Evolutionary conservation across 306 rosid genomes (phyloP).

Genomic region (Canavalia ensiformis): DNA sequence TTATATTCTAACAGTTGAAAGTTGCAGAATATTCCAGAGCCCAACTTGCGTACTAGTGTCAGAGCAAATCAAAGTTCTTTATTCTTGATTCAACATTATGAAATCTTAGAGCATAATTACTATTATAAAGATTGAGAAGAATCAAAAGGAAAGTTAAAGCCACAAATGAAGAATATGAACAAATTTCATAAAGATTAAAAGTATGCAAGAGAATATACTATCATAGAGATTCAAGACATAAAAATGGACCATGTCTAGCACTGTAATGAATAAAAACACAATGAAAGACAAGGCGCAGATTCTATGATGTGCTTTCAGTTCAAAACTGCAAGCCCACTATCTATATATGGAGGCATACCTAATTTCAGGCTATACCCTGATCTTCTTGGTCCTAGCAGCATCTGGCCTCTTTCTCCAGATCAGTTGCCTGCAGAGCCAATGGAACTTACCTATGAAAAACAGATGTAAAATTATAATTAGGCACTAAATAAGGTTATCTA

Average conservation of each 20-base stretch:
- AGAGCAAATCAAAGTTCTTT: slow-evolving; percentile 12
- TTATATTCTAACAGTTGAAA: neutral
- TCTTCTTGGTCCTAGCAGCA: slow-evolving; percentile 38
- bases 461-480: slow-evolving; percentile 25
- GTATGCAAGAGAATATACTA: slow-evolving; percentile 23
- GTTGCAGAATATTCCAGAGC: slow-evolving; percentile 15
- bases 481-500: slow-evolving; percentile 12
- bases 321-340: slow-evolving; percentile 29
- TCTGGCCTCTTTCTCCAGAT: slow-evolving; percentile 40
- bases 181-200: neutral
- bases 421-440: slow-evolving; percentile 44
- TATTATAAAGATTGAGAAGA: slow-evolving; percentile 9
- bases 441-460: slow-evolving; percentile 33
- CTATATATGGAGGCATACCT: slow-evolving; percentile 42
- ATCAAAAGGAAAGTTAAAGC: neutral
- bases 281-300: slow-evolving; percentile 14
- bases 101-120: neutral
- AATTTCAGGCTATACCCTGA: slow-evolving; percentile 25
- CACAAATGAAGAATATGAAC: slow-evolving; percentile 17
- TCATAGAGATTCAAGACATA: slow-evolving; percentile 30
- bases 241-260: slow-evolving; percentile 28
- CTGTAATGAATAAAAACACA: slow-evolving; percentile 15
- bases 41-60: slow-evolving; percentile 1
- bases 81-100: neutral
- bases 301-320: slow-evolving; percentile 20